phyloP scores from a whole-genome alignment of 2,329 filamentous ascomycete genomes.

The Diaporthe sp. region DNA sequence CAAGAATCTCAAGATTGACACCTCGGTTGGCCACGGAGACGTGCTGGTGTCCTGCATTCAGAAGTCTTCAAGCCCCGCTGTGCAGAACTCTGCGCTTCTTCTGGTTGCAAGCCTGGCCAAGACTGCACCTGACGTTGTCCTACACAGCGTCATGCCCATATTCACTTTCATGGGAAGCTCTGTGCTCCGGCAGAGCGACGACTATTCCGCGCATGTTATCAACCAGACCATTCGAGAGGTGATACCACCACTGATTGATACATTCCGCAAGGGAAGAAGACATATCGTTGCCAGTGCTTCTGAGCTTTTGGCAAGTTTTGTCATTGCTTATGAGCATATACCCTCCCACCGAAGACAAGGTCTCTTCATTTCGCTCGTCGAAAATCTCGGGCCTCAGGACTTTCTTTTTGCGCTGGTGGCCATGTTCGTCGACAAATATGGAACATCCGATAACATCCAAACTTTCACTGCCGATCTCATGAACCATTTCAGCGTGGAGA shows the following conservation, averaged over 20 bases:
- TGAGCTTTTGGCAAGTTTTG: slow-evolving; percentile 94
- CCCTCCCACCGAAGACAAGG: slow-evolving; percentile 86
- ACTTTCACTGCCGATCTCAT: slow-evolving; percentile 84
- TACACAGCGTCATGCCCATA: slow-evolving; percentile 98
- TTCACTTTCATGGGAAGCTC: slow-evolving; percentile 98
- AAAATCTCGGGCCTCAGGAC: slow-evolving; percentile 87
- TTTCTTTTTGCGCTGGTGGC: slow-evolving; percentile 90
- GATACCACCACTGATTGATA: slow-evolving; percentile 90
- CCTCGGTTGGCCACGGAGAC: slow-evolving; percentile 86
- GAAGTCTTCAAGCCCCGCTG: slow-evolving; percentile 90
- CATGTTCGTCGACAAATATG: slow-evolving; percentile 92
- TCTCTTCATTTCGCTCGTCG: slow-evolving; percentile 86
- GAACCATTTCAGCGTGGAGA: slow-evolving; percentile 77
- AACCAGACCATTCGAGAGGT: slow-evolving; percentile 95
- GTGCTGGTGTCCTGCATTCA: slow-evolving; percentile 94
- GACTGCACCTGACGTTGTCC: slow-evolving; percentile 88
- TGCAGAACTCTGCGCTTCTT: slow-evolving; percentile 91
- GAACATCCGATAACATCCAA: slow-evolving; percentile 79
- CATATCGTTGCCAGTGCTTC: slow-evolving; percentile 85
- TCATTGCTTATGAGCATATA: slow-evolving; percentile 95
- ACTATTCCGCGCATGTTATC: slow-evolving; percentile 96
- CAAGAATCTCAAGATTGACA: slow-evolving; percentile 77
- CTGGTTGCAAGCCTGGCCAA: slow-evolving; percentile 89
- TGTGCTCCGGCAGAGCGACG: slow-evolving; percentile 91
- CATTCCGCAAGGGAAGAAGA: slow-evolving; percentile 84